Conservation (phyloP, 176 grass and related monocot species). For the Lolium multiflorum region DNA sequence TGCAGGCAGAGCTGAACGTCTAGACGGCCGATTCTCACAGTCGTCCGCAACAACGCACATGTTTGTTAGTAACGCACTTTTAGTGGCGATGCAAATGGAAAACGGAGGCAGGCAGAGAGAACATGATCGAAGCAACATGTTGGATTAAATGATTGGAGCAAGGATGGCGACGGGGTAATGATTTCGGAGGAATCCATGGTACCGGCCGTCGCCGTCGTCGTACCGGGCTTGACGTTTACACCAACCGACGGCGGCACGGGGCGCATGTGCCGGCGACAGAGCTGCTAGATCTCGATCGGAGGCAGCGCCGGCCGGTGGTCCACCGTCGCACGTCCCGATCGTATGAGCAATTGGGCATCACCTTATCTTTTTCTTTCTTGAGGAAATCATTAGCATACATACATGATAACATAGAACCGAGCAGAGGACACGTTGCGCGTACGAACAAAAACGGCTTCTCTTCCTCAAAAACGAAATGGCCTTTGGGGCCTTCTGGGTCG, state of each 20-base stretch:
- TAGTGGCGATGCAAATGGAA: neutral
- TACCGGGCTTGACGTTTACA: neutral
- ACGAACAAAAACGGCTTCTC: neutral
- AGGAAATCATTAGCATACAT: neutral
- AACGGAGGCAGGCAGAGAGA: neutral
- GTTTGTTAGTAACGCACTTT: neutral
- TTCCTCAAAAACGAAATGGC: neutral
- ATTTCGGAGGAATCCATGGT: neutral
- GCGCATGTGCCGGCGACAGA: neutral
- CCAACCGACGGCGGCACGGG: neutral
- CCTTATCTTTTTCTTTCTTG: neutral
- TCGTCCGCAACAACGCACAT: no score
- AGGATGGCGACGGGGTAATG: neutral
- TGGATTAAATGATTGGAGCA: neutral
- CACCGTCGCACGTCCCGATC: slow-evolving; percentile 4
- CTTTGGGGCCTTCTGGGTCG: neutral
- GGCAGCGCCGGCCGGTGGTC: neutral
- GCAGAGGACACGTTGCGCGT: neutral
- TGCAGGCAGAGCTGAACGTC: neutral
- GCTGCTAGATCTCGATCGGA: neutral
- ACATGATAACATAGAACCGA: neutral
- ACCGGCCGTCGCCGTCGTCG: neutral
- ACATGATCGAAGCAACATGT: neutral
- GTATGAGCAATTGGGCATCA: neutral
- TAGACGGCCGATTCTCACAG: neutral